Percentiles rank a stretch among this genome's conserved stretches.
Evolutionary conservation across 129 eudicot genomes (phyloP).

Genomic region (Chrysanthemum makinoi): DNA sequence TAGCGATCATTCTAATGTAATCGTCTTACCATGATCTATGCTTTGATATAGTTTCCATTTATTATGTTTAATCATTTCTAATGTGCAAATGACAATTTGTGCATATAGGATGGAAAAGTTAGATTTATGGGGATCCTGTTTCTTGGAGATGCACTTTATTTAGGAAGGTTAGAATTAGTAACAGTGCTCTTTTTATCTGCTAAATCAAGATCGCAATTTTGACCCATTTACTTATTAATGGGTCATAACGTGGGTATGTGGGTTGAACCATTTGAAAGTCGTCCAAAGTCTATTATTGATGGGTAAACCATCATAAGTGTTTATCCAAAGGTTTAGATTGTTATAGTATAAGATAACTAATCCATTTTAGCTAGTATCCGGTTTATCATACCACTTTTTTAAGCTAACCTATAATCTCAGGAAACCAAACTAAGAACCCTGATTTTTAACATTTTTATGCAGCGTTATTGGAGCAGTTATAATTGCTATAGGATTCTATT

Average conservation of each 20-base stretch:
- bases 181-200: no score
- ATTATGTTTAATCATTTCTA: neutral
- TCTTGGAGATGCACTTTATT: no score
- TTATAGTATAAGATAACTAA: neutral
- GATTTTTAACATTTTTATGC: conserved; percentile 21
- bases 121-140: neutral
- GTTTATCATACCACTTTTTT: neutral
- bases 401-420: neutral
- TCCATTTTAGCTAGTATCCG: neutral
- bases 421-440: neutral
- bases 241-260: neutral
- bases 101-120: neutral
- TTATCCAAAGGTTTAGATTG: neutral
- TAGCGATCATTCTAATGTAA: neutral
- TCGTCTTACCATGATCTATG: neutral
- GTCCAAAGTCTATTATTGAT: no score
- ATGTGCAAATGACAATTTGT: neutral
- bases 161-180: no score
- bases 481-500: conserved; percentile 56
- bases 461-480: conserved; percentile 55
- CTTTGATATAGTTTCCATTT: neutral
- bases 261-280: neutral
- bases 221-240: neutral
- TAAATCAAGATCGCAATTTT: neutral
- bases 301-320: no score